phyloP scores from a whole-genome alignment of 352 stramenopile species.

The Thalassiosira pacifica region DNA sequence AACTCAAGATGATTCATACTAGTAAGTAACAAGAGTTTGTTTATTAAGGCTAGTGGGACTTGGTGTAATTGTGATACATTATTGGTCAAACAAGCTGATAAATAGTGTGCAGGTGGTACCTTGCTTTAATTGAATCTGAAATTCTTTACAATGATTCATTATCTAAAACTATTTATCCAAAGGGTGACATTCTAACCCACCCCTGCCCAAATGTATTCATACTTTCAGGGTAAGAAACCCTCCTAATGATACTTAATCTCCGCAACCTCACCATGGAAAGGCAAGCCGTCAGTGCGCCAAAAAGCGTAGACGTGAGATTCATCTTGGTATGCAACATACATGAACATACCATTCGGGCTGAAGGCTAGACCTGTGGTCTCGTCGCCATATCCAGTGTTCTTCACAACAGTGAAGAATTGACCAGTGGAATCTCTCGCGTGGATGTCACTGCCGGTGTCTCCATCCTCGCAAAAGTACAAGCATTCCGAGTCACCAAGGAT shows the following conservation, averaged over 20 bases:
- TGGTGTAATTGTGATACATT: too few relatives aligned
- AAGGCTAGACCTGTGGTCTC: conserved; percentile 59
- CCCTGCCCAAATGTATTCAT: too few relatives aligned
- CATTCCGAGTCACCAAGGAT: conserved; percentile 29
- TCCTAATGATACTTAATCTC: conserved; percentile 9
- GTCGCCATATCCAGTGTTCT: conserved; percentile 9
- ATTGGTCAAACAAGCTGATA: too few relatives aligned
- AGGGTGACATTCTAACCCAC: too few relatives aligned
- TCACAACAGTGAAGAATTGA: conserved; percentile 50
- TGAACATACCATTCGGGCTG: conserved; percentile 32
- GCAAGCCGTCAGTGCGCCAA: conserved; percentile 45
- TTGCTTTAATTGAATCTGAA: too few relatives aligned
- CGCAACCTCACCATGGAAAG: conserved; percentile 22
- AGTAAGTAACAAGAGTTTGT: too few relatives aligned
- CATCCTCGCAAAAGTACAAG: conserved; percentile 62
- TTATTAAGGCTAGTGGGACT: too few relatives aligned
- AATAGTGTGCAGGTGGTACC: too few relatives aligned
- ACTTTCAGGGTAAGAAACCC: too few relatives aligned
- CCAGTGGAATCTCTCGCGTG: conserved; percentile 38
- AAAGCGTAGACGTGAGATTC: conserved; percentile 36
- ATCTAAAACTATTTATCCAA: too few relatives aligned
- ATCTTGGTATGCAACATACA: conserved; percentile 58
- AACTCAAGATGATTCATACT: too few relatives aligned
- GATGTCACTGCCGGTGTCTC: conserved; percentile 23
- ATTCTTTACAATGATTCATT: too few relatives aligned